phyloP scores from a whole-genome alignment of 202 grass and related monocot species.

The Zoysia matrella region DNA sequence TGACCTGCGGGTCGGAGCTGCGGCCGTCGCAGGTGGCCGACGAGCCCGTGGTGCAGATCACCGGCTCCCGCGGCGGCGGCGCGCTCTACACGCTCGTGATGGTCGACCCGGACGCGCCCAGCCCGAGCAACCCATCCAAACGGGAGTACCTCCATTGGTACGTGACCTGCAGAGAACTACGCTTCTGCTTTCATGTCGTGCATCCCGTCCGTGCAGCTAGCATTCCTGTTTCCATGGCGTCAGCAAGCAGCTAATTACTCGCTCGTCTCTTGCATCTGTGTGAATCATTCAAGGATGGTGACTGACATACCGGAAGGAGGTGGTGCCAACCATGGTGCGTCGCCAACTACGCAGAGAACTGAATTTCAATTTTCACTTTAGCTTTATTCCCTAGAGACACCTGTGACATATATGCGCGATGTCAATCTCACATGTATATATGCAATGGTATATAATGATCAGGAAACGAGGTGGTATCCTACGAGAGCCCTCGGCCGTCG shows the following conservation, averaged over 20 bases:
- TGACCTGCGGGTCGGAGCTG: conserved; percentile 69
- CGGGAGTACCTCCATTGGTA: conserved; percentile 97
- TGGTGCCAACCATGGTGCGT: conserved; percentile 46
- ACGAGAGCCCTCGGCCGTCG: conserved; percentile 61
- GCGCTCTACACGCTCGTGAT: conserved; percentile 74
- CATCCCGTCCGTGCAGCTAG: neutral
- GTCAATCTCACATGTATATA: no score
- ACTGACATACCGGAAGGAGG: conserved; percentile 70
- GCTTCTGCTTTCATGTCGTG: neutral
- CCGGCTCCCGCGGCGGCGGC: conserved; percentile 19
- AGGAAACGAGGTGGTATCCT: conserved; percentile 65
- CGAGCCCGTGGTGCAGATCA: conserved; percentile 57
- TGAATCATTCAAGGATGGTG: conserved; percentile 49
- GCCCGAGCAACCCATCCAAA: conserved; percentile 79
- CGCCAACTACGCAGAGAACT: no score
- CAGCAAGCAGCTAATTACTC: neutral
- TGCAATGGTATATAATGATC: neutral
- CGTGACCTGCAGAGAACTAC: neutral
- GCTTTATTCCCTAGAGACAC: no score
- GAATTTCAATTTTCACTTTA: no score
- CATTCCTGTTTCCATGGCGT: neutral
- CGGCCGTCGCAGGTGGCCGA: conserved; percentile 60
- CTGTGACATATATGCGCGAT: no score
- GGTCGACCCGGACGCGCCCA: conserved; percentile 94
- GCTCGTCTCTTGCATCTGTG: neutral